phyloP scores from a whole-genome alignment of 1,284 basidiomycete genomes.

The Fistulinella cinereoalba region DNA sequence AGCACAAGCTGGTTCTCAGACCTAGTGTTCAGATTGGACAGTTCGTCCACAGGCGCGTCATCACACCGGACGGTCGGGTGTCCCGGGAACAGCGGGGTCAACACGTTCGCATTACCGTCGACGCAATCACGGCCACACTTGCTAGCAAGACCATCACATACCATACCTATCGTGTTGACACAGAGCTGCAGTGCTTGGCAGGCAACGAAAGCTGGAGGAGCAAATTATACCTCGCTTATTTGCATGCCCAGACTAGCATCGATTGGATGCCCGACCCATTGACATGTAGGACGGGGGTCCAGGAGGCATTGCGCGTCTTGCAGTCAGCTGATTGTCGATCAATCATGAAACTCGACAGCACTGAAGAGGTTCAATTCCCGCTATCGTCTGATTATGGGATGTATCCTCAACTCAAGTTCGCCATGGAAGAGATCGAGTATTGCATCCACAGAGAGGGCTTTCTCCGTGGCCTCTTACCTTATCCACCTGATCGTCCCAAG shows the following conservation, averaged over 20 bases:
- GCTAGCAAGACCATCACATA: neutral
- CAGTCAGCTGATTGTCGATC: slow-evolving; percentile 38
- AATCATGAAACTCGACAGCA: slow-evolving; percentile 33
- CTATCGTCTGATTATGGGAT: neutral
- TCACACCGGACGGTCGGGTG: too few species aligned
- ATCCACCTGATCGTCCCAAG: neutral
- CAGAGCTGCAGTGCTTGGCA: neutral
- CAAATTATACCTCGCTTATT: neutral
- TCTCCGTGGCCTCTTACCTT: neutral
- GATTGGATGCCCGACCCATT: slow-evolving; percentile 41
- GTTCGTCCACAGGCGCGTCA: too few species aligned
- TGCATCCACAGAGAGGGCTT: neutral
- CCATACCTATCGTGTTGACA: neutral
- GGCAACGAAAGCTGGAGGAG: neutral
- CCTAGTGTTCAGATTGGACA: too few species aligned
- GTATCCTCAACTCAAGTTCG: neutral
- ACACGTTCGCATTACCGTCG: too few species aligned
- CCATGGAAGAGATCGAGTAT: neutral
- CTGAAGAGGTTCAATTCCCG: neutral
- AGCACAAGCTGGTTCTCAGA: too few species aligned
- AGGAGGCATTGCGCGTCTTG: slow-evolving; percentile 44
- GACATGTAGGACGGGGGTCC: slow-evolving; percentile 43
- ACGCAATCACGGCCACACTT: too few species aligned
- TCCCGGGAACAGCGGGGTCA: too few species aligned
- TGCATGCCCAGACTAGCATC: slow-evolving; percentile 31